Conservation (phyloP, 1,284 basidiomycete genomes). For the Naganishia albida region DNA sequence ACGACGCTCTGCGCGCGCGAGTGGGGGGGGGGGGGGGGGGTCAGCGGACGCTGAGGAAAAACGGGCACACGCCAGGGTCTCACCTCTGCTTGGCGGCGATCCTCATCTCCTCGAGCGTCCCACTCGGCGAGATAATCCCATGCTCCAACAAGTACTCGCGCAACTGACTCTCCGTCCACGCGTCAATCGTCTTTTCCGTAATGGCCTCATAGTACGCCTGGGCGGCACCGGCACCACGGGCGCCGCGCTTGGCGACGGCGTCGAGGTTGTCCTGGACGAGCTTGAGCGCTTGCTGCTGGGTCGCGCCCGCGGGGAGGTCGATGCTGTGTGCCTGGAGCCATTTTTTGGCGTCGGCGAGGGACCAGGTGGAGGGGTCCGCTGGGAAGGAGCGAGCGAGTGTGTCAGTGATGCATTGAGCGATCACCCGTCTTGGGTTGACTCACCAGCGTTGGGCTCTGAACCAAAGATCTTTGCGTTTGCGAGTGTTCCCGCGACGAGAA, state of each 20-base stretch:
- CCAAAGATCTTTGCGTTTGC: conserved; percentile 47
- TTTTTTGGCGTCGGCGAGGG: conserved; percentile 31
- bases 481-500: conserved; percentile 33
- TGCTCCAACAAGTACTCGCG: conserved; percentile 82
- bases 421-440: conserved; percentile 3
- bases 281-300: conserved; percentile 38
- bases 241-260: conserved; percentile 54
- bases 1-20: conserved; percentile 48
- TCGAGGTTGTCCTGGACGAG: conserved; percentile 69
- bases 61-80: conserved; percentile 37
- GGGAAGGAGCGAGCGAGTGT: conserved; percentile 5
- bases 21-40: too few species aligned
- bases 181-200: conserved; percentile 54
- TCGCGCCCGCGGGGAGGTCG: conserved; percentile 26
- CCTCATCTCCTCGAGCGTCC: conserved; percentile 74
- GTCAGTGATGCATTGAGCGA: not conserved
- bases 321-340: conserved; percentile 34
- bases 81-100: conserved; percentile 70
- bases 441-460: conserved; percentile 36
- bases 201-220: conserved; percentile 66
- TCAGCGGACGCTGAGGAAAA: not conserved
- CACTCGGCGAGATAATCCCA: conserved; percentile 76
- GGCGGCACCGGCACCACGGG: conserved; percentile 64
- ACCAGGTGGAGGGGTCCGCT: conserved; percentile 35
- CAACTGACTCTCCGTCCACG: conserved; percentile 78